phyloP scores from a whole-genome alignment of 176 grass and related monocot genomes.

The Carex scoparia region DNA sequence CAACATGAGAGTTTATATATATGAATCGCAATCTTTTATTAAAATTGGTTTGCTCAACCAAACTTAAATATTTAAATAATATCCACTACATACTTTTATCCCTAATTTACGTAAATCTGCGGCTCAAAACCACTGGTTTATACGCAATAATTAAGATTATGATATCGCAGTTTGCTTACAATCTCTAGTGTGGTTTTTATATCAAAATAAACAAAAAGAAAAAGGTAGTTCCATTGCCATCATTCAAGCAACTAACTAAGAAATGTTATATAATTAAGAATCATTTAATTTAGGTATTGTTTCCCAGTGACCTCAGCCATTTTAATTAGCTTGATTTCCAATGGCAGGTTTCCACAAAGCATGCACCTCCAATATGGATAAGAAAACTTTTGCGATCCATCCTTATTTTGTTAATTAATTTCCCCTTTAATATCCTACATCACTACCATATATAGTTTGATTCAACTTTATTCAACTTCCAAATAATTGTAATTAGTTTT shows the following conservation, averaged over 20 bases:
- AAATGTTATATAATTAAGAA: neutral
- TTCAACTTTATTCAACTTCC: neutral
- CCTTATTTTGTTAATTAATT: neutral
- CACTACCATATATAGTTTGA: neutral
- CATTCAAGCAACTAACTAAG: neutral
- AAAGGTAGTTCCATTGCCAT: neutral
- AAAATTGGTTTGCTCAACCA: neutral
- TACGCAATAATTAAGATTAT: neutral
- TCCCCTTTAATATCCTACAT: neutral
- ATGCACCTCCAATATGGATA: neutral
- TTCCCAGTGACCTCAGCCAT: neutral
- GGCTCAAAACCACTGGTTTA: conserved; percentile 8
- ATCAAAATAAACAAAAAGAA: neutral
- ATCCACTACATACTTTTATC: conserved; percentile 6
- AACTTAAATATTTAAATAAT: neutral
- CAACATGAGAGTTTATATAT: neutral
- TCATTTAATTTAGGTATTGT: neutral
- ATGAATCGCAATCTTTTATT: neutral
- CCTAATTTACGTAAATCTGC: neutral
- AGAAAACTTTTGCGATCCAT: neutral
- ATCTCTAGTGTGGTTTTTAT: neutral
- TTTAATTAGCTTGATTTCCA: neutral
- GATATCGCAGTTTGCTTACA: neutral
- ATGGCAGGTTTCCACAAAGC: conserved; percentile 6
- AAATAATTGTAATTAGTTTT: neutral